Percentiles rank a stretch among this genome's conserved stretches.
Evolutionary conservation across 441 rosid species (phyloP).

Genomic region (Viola pubescens): DNA sequence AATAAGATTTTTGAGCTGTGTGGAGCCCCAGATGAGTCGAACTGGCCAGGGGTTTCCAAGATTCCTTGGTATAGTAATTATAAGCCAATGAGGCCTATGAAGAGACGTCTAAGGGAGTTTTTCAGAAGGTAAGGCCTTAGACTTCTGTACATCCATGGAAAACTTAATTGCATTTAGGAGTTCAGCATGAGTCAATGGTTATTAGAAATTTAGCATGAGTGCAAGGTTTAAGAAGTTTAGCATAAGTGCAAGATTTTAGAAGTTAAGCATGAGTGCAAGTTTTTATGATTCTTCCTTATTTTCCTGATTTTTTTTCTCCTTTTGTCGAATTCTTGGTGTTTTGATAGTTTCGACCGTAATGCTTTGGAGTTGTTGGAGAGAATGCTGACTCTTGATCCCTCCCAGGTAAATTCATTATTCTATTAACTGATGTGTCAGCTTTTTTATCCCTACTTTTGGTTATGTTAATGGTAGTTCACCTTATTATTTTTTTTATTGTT

Average conservation of each 20-base stretch:
- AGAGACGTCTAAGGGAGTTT: slow-evolving; percentile 81
- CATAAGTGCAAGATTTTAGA: too few species aligned
- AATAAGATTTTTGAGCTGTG: slow-evolving; percentile 91
- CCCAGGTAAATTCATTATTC: slow-evolving; percentile 47
- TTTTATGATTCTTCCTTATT: not conserved
- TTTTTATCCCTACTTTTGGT: too few species aligned
- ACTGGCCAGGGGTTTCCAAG: slow-evolving; percentile 91
- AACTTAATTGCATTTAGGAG: too few species aligned
- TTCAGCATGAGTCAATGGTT: too few species aligned
- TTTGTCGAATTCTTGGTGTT: not conserved
- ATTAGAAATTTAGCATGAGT: too few species aligned
- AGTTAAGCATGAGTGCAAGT: too few species aligned
- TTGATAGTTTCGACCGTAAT: slow-evolving; percentile 69
- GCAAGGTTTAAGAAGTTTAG: too few species aligned
- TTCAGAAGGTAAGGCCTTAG: slow-evolving; percentile 66
- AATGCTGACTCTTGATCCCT: slow-evolving; percentile 90
- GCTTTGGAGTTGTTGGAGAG: slow-evolving; percentile 88
- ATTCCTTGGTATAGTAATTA: slow-evolving; percentile 86
- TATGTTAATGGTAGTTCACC: too few species aligned
- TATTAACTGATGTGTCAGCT: too few species aligned
- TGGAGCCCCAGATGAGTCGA: slow-evolving; percentile 87
- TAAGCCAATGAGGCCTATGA: slow-evolving; percentile 72
- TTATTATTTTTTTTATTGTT: too few species aligned
- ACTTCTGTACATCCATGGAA: not conserved
- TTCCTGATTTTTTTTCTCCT: not conserved